phyloP scores from a whole-genome alignment of 306 rosid species.

The Cucumis sativus region DNA sequence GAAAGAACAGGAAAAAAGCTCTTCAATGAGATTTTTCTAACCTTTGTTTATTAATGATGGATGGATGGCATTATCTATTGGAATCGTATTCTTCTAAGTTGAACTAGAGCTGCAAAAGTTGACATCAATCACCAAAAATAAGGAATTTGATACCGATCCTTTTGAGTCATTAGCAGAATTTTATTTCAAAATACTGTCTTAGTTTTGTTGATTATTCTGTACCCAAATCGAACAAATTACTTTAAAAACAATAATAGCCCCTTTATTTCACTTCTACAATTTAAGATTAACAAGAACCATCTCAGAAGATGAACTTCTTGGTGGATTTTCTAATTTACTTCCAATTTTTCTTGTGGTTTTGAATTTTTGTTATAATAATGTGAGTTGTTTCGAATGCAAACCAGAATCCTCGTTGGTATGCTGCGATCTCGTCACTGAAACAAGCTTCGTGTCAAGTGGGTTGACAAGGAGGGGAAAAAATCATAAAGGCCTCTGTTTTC shows the following conservation, averaged over 20 bases:
- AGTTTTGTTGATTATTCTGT: neutral
- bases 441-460: neutral
- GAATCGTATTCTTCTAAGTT: constrained; percentile 1
- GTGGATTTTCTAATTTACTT: neutral
- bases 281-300: neutral
- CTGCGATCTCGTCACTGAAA: neutral
- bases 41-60: neutral
- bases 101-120: neutral
- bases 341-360: neutral
- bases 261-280: neutral
- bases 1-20: neutral
- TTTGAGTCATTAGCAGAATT: neutral
- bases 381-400: neutral
- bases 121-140: neutral
- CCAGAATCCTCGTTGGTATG: neutral
- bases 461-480: neutral
- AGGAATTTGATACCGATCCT: constrained; percentile 3
- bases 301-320: neutral
- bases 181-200: neutral
- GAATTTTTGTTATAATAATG: neutral
- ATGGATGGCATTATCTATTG: neutral
- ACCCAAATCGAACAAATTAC: neutral
- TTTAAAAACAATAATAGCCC: neutral
- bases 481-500: neutral
- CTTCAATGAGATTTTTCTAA: neutral